Percentiles rank a stretch among this genome's conserved stretches.
phyloP scores from a whole-genome alignment of 1,284 basidiomycete genomes.

The Irpex rosettiformis region DNA sequence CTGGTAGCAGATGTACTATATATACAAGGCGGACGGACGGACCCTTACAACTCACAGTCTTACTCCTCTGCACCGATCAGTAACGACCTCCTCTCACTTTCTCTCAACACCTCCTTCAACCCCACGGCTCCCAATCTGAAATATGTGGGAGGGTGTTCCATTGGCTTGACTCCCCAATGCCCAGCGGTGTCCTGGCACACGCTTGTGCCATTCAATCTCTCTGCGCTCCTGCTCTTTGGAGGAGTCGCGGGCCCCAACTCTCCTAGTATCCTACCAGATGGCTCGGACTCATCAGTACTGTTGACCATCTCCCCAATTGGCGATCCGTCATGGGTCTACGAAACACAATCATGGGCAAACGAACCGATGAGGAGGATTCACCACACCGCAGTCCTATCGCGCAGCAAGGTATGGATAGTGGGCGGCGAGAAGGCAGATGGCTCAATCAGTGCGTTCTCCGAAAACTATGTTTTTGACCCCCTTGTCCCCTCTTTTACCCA shows the following conservation, averaged over 20 bases:
- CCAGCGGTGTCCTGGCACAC: constrained; percentile 81
- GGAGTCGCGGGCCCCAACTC: constrained; percentile 67
- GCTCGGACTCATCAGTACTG: constrained; percentile 61
- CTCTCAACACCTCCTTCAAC: constrained; percentile 59
- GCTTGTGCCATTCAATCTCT: constrained; percentile 58
- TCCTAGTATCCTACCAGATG: constrained; percentile 44
- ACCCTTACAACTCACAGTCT: constrained; percentile 61
- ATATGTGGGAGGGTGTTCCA: constrained; percentile 45
- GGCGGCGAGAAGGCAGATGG: constrained; percentile 79
- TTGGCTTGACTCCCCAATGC: constrained; percentile 41
- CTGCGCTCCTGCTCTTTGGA: constrained; percentile 64
- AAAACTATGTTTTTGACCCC: constrained; percentile 65
- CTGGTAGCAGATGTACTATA: constrained; percentile 61
- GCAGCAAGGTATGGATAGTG: constrained; percentile 56
- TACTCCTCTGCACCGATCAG: constrained; percentile 74
- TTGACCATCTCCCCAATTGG: constrained; percentile 41
- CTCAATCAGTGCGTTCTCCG: constrained; percentile 58
- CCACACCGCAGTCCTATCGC: constrained; percentile 55
- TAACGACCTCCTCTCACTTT: constrained; percentile 66
- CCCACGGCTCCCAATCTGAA: constrained; percentile 64
- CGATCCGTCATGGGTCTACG: constrained; percentile 42
- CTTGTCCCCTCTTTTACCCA: constrained; percentile 46
- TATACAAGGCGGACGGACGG: constrained; percentile 78
- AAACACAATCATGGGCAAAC: constrained; percentile 53
- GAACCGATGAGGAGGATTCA: constrained; percentile 74